A percentile compares a stretch with the other conserved stretches of the same genome.
These are phyloP conservation scores for Hypericum perforatum DNA, from an alignment of 345 rosid species.

Conservation along the genomic window DNA sequence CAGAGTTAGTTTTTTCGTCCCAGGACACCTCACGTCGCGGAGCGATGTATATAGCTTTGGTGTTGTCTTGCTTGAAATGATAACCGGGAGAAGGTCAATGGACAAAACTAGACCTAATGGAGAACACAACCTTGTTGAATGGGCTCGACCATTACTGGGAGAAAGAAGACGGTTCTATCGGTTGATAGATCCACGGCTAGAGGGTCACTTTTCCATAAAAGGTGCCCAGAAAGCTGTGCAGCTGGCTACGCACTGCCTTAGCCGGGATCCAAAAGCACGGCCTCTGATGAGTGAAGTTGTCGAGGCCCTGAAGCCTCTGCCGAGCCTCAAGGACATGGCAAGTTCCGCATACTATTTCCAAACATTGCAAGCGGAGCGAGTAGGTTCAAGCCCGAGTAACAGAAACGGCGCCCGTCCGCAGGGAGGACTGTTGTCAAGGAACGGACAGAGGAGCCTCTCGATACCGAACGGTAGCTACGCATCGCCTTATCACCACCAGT, in stretches of 20 bases:
- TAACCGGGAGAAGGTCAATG: constrained; percentile 9
- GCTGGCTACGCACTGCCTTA: constrained; percentile 69
- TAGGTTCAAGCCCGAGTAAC: constrained; percentile 13
- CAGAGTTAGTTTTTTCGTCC: neutral
- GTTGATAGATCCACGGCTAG: constrained; percentile 76
- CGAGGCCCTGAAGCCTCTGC: constrained; percentile 57
- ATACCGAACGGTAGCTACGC: constrained; percentile 64
- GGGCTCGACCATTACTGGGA: constrained; percentile 52
- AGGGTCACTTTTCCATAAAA: constrained; percentile 75
- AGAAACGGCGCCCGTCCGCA: constrained; percentile 36
- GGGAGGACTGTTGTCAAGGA: constrained; percentile 35
- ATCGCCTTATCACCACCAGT: constrained; percentile 55
- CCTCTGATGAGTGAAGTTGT: constrained; percentile 81
- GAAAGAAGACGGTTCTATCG: constrained; percentile 74
- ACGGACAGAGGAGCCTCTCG: constrained; percentile 59
- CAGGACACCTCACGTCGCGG: constrained; percentile 7
- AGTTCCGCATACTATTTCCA: constrained; percentile 78
- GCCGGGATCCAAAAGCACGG: constrained; percentile 74
- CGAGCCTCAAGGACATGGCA: constrained; percentile 70
- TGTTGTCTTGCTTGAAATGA: constrained; percentile 8
- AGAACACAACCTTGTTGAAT: constrained; percentile 11
- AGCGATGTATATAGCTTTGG: constrained; percentile 13
- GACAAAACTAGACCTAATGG: constrained; percentile 6
- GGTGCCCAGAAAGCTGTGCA: constrained; percentile 76
- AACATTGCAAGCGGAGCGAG: constrained; percentile 52